Base-by-base conservation (phyloP, 208 protist species). In the Acanthamoeba royreba region DNA sequence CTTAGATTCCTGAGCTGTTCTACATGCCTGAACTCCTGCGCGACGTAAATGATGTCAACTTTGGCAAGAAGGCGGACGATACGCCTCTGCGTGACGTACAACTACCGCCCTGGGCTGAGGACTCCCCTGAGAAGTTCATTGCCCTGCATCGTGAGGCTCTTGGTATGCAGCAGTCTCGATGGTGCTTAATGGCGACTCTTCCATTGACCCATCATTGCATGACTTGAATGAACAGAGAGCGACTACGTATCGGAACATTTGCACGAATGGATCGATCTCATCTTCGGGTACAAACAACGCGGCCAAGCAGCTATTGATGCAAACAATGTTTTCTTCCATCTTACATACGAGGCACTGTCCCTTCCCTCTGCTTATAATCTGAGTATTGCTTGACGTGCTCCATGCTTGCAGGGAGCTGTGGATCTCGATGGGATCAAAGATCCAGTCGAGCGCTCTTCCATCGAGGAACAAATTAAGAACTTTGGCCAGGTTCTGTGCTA, bases 401-500 rank as follows among this genome's bases (percentile, higher is more conserved):
- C 66, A 77, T 77, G 31, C 66, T 22, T 77, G 66, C 79, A 61
- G 77, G 95, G 96, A 33, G 97, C 97, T n/a, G 94, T 98, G 9
- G 98, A 98, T 46, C 95, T 98, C 77, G 98, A 98, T 92, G 93
- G 97, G 0, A 96, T 98, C n/a, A 58, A 93, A 7, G 96, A 98
- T 91, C 79, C 92, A 40, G 58, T 74, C 0, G 77, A 95, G 40
- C 93, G 97, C 7, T 95, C 94, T 31, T 94, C 98, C 15, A 98
- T 98, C 45, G 97, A 98, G n/a, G 94, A 98, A 42, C 98, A 99
- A 31, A 99, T 98, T 4, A 97, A 97, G 77, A 99, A 99, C 94
- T 99, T 99, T 97, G 99, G 99, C 17, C 99, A 99, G 95, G 99
- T 98, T 7, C 99, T n/a, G n/a, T n/a, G n/a, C n/a, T 98, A 28